These are phyloP conservation scores for Tylopilus felleus DNA, from an alignment of 768 basidiomycete species.

Conservation along the genomic window DNA sequence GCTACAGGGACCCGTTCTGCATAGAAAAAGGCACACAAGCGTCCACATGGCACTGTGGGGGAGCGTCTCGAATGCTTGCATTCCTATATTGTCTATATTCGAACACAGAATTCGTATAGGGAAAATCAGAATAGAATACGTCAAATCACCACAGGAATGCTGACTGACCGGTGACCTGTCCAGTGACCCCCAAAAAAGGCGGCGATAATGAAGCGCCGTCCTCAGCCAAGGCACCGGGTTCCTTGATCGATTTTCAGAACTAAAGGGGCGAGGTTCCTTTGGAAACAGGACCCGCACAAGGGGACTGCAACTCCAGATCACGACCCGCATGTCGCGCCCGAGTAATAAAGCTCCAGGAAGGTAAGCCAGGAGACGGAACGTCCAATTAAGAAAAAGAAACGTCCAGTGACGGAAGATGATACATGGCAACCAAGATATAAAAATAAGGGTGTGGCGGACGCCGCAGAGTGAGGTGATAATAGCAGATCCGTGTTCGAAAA, in stretches of 20 bases:
- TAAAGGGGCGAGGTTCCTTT: constrained; percentile 17
- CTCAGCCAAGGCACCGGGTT: constrained; percentile 25
- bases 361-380: constrained; percentile 5
- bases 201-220: constrained; percentile 14
- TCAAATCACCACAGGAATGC: constrained; percentile 30
- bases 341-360: constrained; percentile 18
- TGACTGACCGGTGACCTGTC: constrained; percentile 13
- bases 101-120: constrained; percentile 9
- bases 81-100: constrained; percentile 22
- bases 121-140: constrained; percentile 26
- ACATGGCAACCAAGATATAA: constrained; percentile 22
- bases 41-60: constrained; percentile 22
- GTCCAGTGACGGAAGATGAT: constrained; percentile 20
- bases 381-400: constrained; percentile 24
- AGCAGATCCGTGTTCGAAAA: constrained; percentile 16
- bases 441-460: constrained; percentile 21
- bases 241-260: constrained; percentile 29
- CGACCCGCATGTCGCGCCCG: constrained; percentile 13
- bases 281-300: constrained; percentile 19
- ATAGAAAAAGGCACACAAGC: constrained; percentile 13
- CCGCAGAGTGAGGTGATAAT: constrained; percentile 18
- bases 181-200: constrained; percentile 3
- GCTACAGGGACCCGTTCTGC: constrained; percentile 7
- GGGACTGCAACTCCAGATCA: constrained; percentile 25
- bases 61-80: background rate